Evolutionary conservation across 257 asterid species (phyloP).

Genomic region (Scutellaria galericulata): DNA sequence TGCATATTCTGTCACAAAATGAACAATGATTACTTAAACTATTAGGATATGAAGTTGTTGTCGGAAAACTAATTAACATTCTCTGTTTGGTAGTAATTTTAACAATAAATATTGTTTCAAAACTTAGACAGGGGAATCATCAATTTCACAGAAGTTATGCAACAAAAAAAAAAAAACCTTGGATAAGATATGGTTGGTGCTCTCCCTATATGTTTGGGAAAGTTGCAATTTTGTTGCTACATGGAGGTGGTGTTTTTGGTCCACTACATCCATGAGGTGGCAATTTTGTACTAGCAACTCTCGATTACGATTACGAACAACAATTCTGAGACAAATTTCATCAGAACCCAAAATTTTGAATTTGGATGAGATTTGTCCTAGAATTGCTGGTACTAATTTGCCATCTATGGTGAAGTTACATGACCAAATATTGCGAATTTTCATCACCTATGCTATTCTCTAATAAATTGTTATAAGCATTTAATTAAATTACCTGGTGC

Average conservation of each 20-base stretch:
- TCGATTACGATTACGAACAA: neutral
- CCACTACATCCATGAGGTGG: too few species aligned
- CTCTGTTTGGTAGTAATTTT: neutral
- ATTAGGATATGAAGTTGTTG: too few species aligned
- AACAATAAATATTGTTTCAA: neutral
- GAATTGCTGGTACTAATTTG: too few species aligned
- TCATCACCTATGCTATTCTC: neutral
- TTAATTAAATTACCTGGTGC: constrained; percentile 73
- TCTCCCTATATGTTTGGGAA: too few species aligned
- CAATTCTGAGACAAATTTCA: neutral
- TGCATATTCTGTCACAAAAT: constrained; percentile 69
- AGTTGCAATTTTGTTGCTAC: too few species aligned
- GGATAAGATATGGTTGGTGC: too few species aligned
- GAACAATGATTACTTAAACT: neutral
- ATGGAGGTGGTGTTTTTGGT: too few species aligned
- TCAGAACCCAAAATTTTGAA: too few species aligned
- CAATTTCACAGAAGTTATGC: neutral
- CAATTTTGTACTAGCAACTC: neutral
- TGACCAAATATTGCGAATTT: neutral
- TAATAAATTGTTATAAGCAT: neutral
- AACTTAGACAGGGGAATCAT: too few species aligned
- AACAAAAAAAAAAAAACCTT: too few species aligned
- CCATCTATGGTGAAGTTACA: too few species aligned
- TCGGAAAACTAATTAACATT: neutral
- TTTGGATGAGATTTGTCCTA: too few species aligned